phyloP scores from a whole-genome alignment of 495 filamentous ascomycete species.

The Trichocladium antarcticum region DNA sequence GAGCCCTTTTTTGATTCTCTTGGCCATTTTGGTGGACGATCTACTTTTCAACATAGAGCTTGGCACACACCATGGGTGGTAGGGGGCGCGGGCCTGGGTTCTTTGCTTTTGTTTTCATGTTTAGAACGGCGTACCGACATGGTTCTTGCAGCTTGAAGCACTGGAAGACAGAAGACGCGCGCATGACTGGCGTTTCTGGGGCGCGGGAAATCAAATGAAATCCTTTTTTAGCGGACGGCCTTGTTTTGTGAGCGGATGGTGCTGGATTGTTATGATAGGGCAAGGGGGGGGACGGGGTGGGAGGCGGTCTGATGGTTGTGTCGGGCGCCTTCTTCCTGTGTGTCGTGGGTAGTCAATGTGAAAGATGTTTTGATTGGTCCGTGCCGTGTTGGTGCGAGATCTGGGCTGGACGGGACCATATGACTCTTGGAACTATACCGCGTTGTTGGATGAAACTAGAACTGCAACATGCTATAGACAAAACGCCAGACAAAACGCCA shows the following conservation, averaged over 20 bases:
- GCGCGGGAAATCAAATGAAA: not conserved
- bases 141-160: slow-evolving; percentile 7
- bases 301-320: not conserved
- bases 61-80: not conserved
- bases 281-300: not conserved
- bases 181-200: slow-evolving; percentile 16
- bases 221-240: not conserved
- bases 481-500: too few species aligned
- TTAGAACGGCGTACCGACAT: slow-evolving; percentile 12
- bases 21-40: slow-evolving; percentile 15
- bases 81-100: slow-evolving; percentile 5
- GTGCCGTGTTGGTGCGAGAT: too few species aligned
- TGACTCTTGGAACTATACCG: too few species aligned
- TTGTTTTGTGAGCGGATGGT: slow-evolving; percentile 3
- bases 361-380: not conserved
- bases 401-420: too few species aligned
- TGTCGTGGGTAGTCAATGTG: not conserved
- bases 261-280: not conserved
- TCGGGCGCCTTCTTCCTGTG: not conserved
- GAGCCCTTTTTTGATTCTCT: not conserved
- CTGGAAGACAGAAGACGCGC: slow-evolving; percentile 6
- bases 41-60: slow-evolving; percentile 15
- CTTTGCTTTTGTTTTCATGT: slow-evolving; percentile 2
- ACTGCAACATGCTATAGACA: too few species aligned
- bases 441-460: too few species aligned